These are phyloP conservation scores for Quercus engelmannii DNA, from an alignment of 306 rosid genomes.

Conservation along the genomic window DNA sequence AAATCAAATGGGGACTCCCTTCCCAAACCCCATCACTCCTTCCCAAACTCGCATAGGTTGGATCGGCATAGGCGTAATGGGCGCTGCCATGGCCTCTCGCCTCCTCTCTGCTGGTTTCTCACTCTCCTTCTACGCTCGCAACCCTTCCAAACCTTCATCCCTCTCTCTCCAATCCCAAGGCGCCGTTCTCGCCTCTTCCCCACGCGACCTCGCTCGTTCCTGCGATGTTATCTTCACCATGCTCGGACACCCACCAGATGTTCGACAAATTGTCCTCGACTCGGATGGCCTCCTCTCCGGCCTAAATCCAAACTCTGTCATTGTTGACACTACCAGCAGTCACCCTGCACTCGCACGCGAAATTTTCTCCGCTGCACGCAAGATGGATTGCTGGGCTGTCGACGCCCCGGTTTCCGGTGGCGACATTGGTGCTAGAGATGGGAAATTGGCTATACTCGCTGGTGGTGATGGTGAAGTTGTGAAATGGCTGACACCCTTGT, in stretches of 20 bases:
- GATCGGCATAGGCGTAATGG: slow-evolving; percentile 87
- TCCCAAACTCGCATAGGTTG: slow-evolving; percentile 63
- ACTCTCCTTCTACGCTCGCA: slow-evolving; percentile 74
- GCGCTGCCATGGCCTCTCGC: slow-evolving; percentile 80
- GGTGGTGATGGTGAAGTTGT: slow-evolving; percentile 60
- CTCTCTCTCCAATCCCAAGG: slow-evolving; percentile 53
- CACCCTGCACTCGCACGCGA: slow-evolving; percentile 70
- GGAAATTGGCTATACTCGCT: slow-evolving; percentile 64
- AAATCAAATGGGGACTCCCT: slow-evolving; percentile 13
- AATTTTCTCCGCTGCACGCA: slow-evolving; percentile 39
- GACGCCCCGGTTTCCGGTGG: slow-evolving; percentile 92
- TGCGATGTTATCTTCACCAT: slow-evolving; percentile 66
- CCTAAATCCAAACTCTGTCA: slow-evolving; percentile 42
- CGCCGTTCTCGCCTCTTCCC: slow-evolving; percentile 13
- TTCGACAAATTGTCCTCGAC: slow-evolving; percentile 42
- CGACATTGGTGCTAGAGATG: slow-evolving; percentile 78
- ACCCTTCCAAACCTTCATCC: slow-evolving; percentile 44
- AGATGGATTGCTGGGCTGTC: slow-evolving; percentile 51
- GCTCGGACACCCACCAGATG: slow-evolving; percentile 78
- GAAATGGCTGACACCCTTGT: slow-evolving; percentile 57
- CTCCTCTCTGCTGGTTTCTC: slow-evolving; percentile 69
- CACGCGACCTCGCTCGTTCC: slow-evolving; percentile 33
- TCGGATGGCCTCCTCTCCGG: slow-evolving; percentile 38
- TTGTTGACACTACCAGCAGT: slow-evolving; percentile 72
- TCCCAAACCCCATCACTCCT: slow-evolving; percentile 50